Percentiles rank a stretch among this genome's conserved stretches.
These are phyloP conservation scores for Blakeslea trispora DNA, from an alignment of 371 early-diverging fungal genomes.

Conservation along the genomic window DNA sequence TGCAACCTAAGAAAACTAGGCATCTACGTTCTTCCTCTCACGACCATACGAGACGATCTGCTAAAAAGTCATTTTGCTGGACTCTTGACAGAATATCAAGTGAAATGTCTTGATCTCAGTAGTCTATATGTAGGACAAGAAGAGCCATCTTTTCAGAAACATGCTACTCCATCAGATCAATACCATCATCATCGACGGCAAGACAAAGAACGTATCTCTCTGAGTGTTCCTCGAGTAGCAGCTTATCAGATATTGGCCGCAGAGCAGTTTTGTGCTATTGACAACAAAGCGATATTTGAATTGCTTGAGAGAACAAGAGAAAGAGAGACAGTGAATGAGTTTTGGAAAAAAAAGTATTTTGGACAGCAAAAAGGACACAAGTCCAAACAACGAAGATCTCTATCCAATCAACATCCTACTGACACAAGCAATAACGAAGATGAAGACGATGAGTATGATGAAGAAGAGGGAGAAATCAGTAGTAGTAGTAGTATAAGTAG, in stretches of 20 bases:
- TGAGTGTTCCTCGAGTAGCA: constrained; percentile 28
- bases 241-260: constrained; percentile 45
- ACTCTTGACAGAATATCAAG: constrained; percentile 16
- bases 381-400: background rate
- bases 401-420: background rate
- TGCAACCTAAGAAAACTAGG: constrained; percentile 32
- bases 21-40: constrained; percentile 37
- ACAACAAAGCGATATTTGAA: constrained; percentile 33
- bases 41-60: constrained; percentile 4
- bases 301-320: constrained; percentile 37
- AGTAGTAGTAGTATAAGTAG: too few relatives aligned
- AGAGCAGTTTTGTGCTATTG: constrained; percentile 39
- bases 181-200: constrained; percentile 6
- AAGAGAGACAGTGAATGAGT: constrained; percentile 20
- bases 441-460: background rate
- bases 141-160: constrained; percentile 14
- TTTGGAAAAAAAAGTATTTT: constrained; percentile 6
- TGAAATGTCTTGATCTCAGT: constrained; percentile 25
- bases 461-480: too few relatives aligned
- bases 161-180: constrained; percentile 4
- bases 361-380: background rate
- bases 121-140: constrained; percentile 16
- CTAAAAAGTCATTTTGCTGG: constrained; percentile 20
- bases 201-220: constrained; percentile 31
- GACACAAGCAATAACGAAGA: background rate